A percentile compares a stretch with the other conserved stretches of the same genome.
Conservation (phyloP, 306 rosid species). For the Prunus dulcis region DNA sequence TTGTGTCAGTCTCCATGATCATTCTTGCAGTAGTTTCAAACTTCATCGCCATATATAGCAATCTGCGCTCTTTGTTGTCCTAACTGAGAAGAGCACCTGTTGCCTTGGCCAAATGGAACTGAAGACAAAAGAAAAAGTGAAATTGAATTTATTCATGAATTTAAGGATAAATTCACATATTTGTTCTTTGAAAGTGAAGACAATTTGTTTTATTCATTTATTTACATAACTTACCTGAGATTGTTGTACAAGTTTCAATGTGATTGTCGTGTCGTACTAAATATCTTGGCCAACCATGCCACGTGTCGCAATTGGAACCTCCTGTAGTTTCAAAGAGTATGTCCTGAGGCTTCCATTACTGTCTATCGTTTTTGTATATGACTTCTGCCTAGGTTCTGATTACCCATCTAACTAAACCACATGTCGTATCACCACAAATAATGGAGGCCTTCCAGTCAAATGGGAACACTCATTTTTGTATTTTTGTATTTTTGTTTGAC, state of each 20-base stretch:
- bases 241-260: not conserved
- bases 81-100: not conserved
- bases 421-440: not conserved
- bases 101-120: not conserved
- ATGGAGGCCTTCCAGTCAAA: not conserved
- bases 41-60: conserved; percentile 37
- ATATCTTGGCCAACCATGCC: not conserved
- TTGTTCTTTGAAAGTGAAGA: too few species aligned
- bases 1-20: conserved; percentile 29
- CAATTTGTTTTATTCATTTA: too few species aligned
- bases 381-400: not conserved
- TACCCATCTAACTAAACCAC: not conserved
- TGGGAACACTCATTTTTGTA: not conserved
- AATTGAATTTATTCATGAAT: not conserved
- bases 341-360: not conserved
- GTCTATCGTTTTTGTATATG: not conserved
- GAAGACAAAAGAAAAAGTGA: not conserved
- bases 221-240: too few species aligned
- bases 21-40: conserved; percentile 29
- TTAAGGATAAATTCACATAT: too few species aligned
- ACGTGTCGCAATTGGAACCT: not conserved
- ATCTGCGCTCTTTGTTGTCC: conserved; percentile 24
- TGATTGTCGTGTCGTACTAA: not conserved
- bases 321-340: not conserved
- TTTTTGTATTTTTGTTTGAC: not conserved